Evolutionary conservation across 192 early-diverging fungal genomes (phyloP), one percentile per base, ranked within the genome.

Genomic region (Podila minutissima): DNA sequence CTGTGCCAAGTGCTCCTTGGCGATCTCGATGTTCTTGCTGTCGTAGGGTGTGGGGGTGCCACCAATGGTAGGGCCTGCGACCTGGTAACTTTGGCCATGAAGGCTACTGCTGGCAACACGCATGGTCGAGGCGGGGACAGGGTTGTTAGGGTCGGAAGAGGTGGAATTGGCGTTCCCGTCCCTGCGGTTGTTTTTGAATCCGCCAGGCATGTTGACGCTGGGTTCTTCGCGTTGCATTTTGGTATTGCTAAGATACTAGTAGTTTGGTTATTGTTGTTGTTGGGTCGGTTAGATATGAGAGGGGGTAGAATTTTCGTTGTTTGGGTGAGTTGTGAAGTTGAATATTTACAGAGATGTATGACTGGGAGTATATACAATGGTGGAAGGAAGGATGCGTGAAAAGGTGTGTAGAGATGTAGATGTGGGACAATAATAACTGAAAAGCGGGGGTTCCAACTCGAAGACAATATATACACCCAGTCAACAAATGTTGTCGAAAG

Each of bases 131-230:
- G 75, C 74, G 15, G 20, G 1, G 72, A 29, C 31, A 46, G 20
- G 50, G 26, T 61, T 24, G 38, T 46, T 48, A 12, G 11, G 38
- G 33, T 50, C 41, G 41, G 9, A 60, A 8, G 29, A n/a, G 33
- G 58, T 19, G 5, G 50, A 53, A 37, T 11, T 37, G 61, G 5
- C 1, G 17, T 12, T 13, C 19, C 3, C 32, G 57, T 37, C 37
- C 11, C 15, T 41, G 20, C 66, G 32, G 53, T 22, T 48, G 13
- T 33, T 19, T 22, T 78, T 78, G 69, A 67, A 78, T 10, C 59
- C 64, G 55, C 75, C 75, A n/a, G 74, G 75, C 69, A 72, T 78
- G 37, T 67, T 38, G 22, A 67, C 29, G 35, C 57, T 59, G 5
- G 58, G 49, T 12, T 63, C 60, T 35, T 72, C 65, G 19, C 65